These are phyloP conservation scores for Tetracladium setigerum DNA, from an alignment of 495 filamentous ascomycete genomes.

Conservation along the genomic window DNA sequence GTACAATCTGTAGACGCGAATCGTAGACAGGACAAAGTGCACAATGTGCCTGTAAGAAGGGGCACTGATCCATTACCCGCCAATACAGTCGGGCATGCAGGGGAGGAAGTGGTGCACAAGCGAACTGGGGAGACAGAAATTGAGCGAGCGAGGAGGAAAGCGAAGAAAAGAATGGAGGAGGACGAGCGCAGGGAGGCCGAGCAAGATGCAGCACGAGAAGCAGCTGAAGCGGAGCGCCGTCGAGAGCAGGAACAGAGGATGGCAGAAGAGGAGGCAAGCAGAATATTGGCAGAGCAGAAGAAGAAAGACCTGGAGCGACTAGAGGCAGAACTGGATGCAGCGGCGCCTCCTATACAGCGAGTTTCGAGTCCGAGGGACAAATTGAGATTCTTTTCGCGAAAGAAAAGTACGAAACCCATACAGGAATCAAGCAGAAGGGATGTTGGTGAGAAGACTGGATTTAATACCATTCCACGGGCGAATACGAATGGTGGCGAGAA, in stretches of 20 bases:
- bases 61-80: too few relatives aligned
- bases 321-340: conserved; percentile 32
- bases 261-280: conserved; percentile 18
- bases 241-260: conserved; percentile 5
- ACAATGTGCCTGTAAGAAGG: too few relatives aligned
- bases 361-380: conserved; percentile 13
- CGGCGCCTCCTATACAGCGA: conserved; percentile 3
- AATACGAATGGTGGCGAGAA: too few relatives aligned
- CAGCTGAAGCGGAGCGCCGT: neutral
- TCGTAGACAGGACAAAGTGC: too few relatives aligned
- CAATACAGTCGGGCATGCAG: neutral
- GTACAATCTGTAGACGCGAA: neutral
- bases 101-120: neutral
- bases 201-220: neutral
- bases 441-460: neutral
- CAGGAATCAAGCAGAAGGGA: too few relatives aligned
- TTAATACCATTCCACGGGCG: neutral
- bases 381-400: conserved; percentile 19
- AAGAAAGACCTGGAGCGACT: conserved; percentile 38
- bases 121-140: neutral
- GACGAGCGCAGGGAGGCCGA: neutral
- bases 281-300: conserved; percentile 35
- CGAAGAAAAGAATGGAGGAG: neutral
- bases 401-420: conserved; percentile 1
- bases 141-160: neutral